Base-by-base conservation (phyloP, 129 eudicot species). In the Scalesia atractyloides region DNA sequence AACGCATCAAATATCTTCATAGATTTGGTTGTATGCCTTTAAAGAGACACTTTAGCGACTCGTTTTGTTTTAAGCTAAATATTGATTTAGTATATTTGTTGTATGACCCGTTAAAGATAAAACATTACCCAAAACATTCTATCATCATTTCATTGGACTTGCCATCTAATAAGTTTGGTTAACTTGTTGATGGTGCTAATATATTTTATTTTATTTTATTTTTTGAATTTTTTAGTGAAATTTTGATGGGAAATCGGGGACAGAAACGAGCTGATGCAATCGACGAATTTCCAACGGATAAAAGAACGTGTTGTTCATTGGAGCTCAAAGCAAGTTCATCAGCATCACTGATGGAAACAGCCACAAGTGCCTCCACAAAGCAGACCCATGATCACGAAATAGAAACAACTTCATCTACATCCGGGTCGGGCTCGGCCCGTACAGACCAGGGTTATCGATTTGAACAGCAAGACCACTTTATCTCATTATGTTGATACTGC, bases 321-420 rank as follows among this genome's bases (percentile, higher is more conserved):
- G 98, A 89, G 47, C 78, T 78, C 62, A 83, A 89, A 69, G 93
- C 96, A 5, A 86, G 91, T 80, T 73, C 97, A 20, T 94, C 98
- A 14, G 77, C 19, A 58, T 82, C 88, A 24, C 52, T 86, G 13
- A 81, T 78, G 19, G 86, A 76, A 76, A 79, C 87, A 10, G 16
- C 76, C 10, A 69, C 79, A 26, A 69, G 61, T 44, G 78, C 64
- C 44, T 66, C 89, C 43, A 64, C 74, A 22, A 79, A 60, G 48
- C 69, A 81, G 67, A 60, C 80, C 51, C 90, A 81, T 9, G 95
- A 85, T 44, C 88, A 70, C 41, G 95, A 89, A 18, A 87, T 93
- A 87, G 96, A 93, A n/a, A 84, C 92, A 57, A 82, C 97, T 41
- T 94, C 98, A 7, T 90, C 97, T n/a, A 68, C 83, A 59, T 92